Percentiles rank a stretch among this genome's conserved stretches.
phyloP scores from a whole-genome alignment of 2,329 filamentous ascomycete genomes.

The Tolypocladium ophioglossoides region DNA sequence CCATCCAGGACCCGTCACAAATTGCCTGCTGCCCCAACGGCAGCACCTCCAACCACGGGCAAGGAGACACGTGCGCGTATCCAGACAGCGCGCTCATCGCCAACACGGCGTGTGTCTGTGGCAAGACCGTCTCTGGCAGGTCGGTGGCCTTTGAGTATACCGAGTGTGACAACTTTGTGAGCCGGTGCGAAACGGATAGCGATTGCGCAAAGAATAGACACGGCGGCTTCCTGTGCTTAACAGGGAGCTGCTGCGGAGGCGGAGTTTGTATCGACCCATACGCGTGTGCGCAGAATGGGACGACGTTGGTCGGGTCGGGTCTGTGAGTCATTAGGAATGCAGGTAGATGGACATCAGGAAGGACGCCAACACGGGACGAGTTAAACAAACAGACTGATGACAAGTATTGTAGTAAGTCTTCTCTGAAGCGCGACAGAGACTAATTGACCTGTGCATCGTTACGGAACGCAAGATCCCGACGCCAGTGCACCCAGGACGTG shows the following conservation, averaged over 20 bases:
- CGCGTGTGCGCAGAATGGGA: conserved; percentile 23
- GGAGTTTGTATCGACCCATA: conserved; percentile 26
- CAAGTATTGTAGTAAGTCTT: not conserved
- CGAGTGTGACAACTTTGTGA: conserved; percentile 22
- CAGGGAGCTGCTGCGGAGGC: conserved; percentile 23
- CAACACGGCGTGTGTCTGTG: conserved; percentile 23
- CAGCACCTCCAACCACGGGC: conserved; percentile 10
- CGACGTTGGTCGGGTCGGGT: conserved; percentile 13
- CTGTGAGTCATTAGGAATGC: not conserved
- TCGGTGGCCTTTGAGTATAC: conserved; percentile 21
- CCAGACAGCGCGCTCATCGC: conserved; percentile 17
- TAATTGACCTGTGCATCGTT: too few species aligned
- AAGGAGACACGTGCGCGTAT: conserved; percentile 16
- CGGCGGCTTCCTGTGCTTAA: conserved; percentile 18
- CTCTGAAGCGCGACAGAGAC: not conserved
- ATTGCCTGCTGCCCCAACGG: conserved; percentile 22
- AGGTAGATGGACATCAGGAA: not conserved
- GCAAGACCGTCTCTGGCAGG: conserved; percentile 13
- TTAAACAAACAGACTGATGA: not conserved
- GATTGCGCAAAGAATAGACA: conserved; percentile 16
- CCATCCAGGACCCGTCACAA: conserved; percentile 20
- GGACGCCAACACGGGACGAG: too few species aligned
- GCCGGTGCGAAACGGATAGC: conserved; percentile 12
- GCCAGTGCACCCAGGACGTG: not conserved
- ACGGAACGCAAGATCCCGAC: too few species aligned